Conservation (phyloP, 129 eudicot species). For the Heracleum sosnowskyi region DNA sequence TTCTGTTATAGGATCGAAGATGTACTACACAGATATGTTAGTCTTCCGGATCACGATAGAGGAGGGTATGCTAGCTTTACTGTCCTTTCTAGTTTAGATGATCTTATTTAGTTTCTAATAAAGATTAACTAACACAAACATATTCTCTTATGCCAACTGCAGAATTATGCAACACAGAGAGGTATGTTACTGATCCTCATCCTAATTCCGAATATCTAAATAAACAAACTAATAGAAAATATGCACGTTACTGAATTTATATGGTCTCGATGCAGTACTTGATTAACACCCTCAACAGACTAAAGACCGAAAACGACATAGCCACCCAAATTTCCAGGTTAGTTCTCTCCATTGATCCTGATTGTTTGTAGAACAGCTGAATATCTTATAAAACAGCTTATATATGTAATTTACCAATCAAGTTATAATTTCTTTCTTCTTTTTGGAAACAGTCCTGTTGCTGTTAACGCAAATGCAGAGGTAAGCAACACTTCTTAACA, state of each 20-base stretch:
- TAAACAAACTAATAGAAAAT: background rate
- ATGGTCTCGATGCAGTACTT: slow-evolving; percentile 36
- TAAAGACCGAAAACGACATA: slow-evolving; percentile 60
- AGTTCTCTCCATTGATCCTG: background rate
- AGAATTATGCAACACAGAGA: slow-evolving; percentile 60
- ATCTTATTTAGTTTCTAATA: background rate
- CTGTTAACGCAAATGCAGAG: slow-evolving; percentile 45
- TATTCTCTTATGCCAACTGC: slow-evolving; percentile 27
- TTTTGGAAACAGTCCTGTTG: slow-evolving; percentile 24
- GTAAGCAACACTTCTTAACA: slow-evolving; percentile 13
- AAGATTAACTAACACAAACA: slow-evolving; percentile 1
- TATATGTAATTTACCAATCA: background rate
- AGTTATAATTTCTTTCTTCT: background rate
- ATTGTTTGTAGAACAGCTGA: background rate
- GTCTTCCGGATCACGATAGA: slow-evolving; percentile 65
- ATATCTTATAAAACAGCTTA: no score
- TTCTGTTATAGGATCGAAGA: slow-evolving; percentile 47
- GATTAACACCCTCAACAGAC: slow-evolving; percentile 49
- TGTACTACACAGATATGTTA: slow-evolving; percentile 51
- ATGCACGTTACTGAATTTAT: no score
- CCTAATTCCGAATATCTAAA: background rate
- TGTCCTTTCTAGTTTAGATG: background rate
- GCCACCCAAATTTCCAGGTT: slow-evolving; percentile 49
- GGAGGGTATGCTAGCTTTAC: slow-evolving; percentile 43
- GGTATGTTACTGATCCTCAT: slow-evolving; percentile 18